phyloP scores from a whole-genome alignment of 2,329 filamentous ascomycete genomes.

The Nigrospora sphaerica region DNA sequence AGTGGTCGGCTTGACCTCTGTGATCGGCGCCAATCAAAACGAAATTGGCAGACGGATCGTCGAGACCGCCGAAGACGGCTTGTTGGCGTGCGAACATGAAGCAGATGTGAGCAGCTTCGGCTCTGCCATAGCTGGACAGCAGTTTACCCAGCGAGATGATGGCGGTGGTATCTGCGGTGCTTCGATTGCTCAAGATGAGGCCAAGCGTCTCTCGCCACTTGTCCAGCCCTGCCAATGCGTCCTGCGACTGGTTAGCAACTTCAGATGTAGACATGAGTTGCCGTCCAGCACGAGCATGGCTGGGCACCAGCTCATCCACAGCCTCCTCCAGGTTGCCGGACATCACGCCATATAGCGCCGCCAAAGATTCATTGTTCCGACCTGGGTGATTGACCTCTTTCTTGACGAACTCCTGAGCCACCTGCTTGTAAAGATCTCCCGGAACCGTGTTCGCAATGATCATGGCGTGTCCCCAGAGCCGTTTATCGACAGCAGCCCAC shows the following conservation, averaged over 20 bases:
- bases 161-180: constrained; percentile 68
- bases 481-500: constrained; percentile 87
- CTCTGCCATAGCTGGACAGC: constrained; percentile 75
- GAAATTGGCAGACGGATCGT: constrained; percentile 72
- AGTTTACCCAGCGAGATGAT: constrained; percentile 75
- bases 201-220: constrained; percentile 90
- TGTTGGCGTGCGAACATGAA: constrained; percentile 74
- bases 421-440: constrained; percentile 84
- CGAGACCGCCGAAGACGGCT: constrained; percentile 70
- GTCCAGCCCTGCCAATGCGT: constrained; percentile 77
- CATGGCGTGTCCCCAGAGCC: constrained; percentile 94
- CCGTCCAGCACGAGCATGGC: constrained; percentile 84
- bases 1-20: constrained; percentile 59
- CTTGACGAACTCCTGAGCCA: constrained; percentile 89
- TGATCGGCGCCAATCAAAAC: constrained; percentile 84
- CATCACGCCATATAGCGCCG: constrained; percentile 87
- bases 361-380: constrained; percentile 77
- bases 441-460: constrained; percentile 68
- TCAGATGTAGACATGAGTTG: constrained; percentile 79
- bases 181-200: constrained; percentile 83
- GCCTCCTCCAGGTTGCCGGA: constrained; percentile 93
- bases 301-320: constrained; percentile 89
- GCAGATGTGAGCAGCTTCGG: constrained; percentile 90
- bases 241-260: constrained; percentile 53
- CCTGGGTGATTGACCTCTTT: constrained; percentile 84